Conservation (phyloP, 345 rosid genomes). For the Pistacia vera region DNA sequence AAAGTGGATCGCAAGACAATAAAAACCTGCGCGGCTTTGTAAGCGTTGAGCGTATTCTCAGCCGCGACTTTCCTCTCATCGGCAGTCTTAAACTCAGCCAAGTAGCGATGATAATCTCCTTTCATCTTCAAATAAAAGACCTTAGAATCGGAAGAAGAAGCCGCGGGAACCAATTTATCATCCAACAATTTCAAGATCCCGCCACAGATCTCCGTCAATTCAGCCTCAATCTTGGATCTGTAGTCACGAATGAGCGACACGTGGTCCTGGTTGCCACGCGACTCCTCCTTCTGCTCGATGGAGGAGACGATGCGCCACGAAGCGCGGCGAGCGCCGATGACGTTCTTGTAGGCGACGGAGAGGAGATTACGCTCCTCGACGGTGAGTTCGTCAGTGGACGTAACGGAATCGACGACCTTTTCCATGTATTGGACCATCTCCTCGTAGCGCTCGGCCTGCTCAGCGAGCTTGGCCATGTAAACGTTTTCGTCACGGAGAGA, state of each 20-base stretch:
- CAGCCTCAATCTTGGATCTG: slow-evolving; percentile 34
- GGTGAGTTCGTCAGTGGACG: slow-evolving; percentile 28
- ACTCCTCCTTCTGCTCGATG: slow-evolving; percentile 44
- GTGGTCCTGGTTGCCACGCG: slow-evolving; percentile 39
- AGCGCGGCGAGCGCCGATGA: slow-evolving; percentile 40
- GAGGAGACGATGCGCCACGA: slow-evolving; percentile 41
- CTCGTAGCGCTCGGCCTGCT: slow-evolving; percentile 42
- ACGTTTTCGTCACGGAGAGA: slow-evolving; percentile 28
- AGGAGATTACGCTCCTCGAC: slow-evolving; percentile 44
- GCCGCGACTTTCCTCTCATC: slow-evolving; percentile 39
- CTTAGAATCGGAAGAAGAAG: slow-evolving; percentile 29
- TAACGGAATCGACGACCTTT: slow-evolving; percentile 26
- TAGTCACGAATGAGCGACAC: slow-evolving; percentile 32
- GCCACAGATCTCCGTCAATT: slow-evolving; percentile 37
- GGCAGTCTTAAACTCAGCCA: slow-evolving; percentile 39
- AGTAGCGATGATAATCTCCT: slow-evolving; percentile 40
- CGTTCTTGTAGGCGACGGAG: slow-evolving; percentile 44
- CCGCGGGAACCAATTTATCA: slow-evolving; percentile 27
- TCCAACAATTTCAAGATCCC: slow-evolving; percentile 36
- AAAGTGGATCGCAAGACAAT: background rate
- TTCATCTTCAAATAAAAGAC: slow-evolving; percentile 42
- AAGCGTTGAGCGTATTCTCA: slow-evolving; percentile 35
- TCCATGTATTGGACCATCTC: slow-evolving; percentile 43
- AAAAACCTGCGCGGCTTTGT: slow-evolving; percentile 32
- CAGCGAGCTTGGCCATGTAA: slow-evolving; percentile 37